Evolutionary conservation across 805 yeast genomes (phyloP).

Genomic region (Spathaspora girioi): DNA sequence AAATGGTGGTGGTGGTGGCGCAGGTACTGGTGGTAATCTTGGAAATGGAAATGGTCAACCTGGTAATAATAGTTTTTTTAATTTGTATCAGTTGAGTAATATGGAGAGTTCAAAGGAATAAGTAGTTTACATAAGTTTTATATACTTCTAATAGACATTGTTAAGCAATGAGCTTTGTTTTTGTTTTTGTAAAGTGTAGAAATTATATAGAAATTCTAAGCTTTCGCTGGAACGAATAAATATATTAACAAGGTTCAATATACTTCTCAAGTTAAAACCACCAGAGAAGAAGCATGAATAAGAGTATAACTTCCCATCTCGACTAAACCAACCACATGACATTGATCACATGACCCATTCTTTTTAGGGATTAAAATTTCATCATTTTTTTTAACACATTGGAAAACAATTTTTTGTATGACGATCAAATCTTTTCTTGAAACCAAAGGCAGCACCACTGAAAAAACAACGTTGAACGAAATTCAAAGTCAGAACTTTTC

Average conservation of each 20-base stretch:
- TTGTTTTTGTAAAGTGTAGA: too few species aligned
- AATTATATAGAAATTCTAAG: too few species aligned
- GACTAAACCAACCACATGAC: not conserved
- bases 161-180: too few species aligned
- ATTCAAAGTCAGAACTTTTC: not conserved
- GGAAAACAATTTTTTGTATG: not conserved
- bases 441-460: not conserved
- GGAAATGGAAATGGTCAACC: not conserved
- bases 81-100: slow-evolving; percentile 4
- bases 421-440: not conserved
- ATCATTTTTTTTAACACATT: not conserved
- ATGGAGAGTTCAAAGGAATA: not conserved
- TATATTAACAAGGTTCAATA: too few species aligned
- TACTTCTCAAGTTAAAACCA: too few species aligned
- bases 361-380: not conserved
- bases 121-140: not conserved
- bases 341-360: not conserved
- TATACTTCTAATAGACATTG: not conserved
- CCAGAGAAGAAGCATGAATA: too few species aligned
- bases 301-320: too few species aligned
- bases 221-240: too few species aligned
- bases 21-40: not conserved
- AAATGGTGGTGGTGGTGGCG: not conserved
- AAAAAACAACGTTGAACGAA: not conserved
- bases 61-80: slow-evolving; percentile 2